A percentile compares a stretch with the other conserved stretches of the same genome.
Conservation (phyloP, 139 green algal species). For the Coelastrella sp. region DNA sequence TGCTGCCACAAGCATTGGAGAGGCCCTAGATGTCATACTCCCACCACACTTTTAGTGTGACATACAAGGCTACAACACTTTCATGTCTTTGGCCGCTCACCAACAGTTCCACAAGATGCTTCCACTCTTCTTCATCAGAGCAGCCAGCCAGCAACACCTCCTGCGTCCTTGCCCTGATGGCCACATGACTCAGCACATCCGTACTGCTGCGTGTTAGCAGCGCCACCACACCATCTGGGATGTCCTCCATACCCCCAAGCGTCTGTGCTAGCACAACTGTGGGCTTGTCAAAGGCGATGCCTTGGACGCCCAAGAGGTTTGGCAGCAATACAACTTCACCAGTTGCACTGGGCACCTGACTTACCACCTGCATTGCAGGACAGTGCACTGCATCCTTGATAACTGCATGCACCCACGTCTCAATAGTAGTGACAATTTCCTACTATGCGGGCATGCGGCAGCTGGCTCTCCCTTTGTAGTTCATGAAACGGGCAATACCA, state of each 20-base stretch:
- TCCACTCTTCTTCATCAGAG: conserved; percentile 72
- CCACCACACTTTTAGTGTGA: too few relatives aligned
- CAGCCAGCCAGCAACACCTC: conserved; percentile 87
- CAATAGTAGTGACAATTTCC: too few relatives aligned
- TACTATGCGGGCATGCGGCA: too few relatives aligned
- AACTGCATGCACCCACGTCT: too few relatives aligned
- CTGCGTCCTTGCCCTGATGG: conserved; percentile 85
- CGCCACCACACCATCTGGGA: conserved; percentile 78
- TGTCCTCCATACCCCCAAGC: conserved; percentile 92
- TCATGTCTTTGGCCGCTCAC: background rate
- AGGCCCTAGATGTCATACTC: too few relatives aligned
- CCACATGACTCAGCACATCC: conserved; percentile 91
- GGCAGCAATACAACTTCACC: conserved; percentile 61
- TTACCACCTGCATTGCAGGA: conserved; percentile 67
- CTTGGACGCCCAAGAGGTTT: conserved; percentile 75
- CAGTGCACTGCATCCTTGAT: too few relatives aligned
- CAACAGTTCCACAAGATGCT: conserved; percentile 42
- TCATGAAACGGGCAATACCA: too few relatives aligned
- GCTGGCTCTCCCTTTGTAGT: too few relatives aligned
- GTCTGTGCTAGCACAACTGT: conserved; percentile 67
- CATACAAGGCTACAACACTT: too few relatives aligned
- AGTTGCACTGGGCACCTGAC: conserved; percentile 44
- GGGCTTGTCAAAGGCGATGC: conserved; percentile 56
- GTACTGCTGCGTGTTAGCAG: conserved; percentile 80
- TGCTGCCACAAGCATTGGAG: too few relatives aligned